These are phyloP conservation scores for Boletellus deceptivus DNA, from an alignment of 1,284 basidiomycete genomes.

Conservation along the genomic window DNA sequence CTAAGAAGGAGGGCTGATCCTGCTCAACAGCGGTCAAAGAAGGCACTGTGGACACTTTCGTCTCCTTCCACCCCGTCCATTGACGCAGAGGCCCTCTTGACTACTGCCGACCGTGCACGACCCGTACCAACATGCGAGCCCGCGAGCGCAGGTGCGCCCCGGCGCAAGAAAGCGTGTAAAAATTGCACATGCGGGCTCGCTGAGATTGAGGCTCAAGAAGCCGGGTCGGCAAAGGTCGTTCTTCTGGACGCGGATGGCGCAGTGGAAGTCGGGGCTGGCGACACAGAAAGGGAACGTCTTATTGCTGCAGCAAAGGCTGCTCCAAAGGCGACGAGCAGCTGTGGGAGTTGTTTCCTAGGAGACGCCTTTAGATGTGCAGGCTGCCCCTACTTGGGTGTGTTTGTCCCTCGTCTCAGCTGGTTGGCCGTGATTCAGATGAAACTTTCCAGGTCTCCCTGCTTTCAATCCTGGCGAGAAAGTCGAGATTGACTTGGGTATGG, in stretches of 20 bases:
- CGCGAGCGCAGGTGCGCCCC: slow-evolving; percentile 46
- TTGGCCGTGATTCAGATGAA: slow-evolving; percentile 6
- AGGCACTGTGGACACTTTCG: slow-evolving; percentile 75
- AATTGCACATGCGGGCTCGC: slow-evolving; percentile 90
- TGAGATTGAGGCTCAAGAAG: slow-evolving; percentile 87
- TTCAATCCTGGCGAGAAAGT: slow-evolving; percentile 99
- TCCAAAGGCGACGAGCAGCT: slow-evolving; percentile 89
- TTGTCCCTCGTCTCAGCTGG: slow-evolving; percentile 19
- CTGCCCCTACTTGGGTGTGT: slow-evolving; percentile 92
- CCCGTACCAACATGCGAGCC: slow-evolving; percentile 71
- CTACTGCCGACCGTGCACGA: slow-evolving; percentile 66
- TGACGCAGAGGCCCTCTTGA: slow-evolving; percentile 75
- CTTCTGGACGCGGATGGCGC: slow-evolving; percentile 60
- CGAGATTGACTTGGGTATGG: slow-evolving; percentile 81
- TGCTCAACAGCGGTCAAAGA: slow-evolving; percentile 65
- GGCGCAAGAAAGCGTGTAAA: slow-evolving; percentile 89
- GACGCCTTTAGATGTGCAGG: slow-evolving; percentile 96
- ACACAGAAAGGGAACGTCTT: slow-evolving; percentile 62
- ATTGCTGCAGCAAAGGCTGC: slow-evolving; percentile 63
- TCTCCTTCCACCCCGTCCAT: slow-evolving; percentile 63
- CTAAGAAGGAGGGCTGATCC: slow-evolving; percentile 52
- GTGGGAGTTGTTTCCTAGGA: slow-evolving; percentile 97
- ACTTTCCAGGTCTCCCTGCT: slow-evolving; percentile 77
- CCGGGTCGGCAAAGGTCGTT: slow-evolving; percentile 57
- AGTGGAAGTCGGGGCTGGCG: slow-evolving; percentile 60